These are phyloP conservation scores for Glycine latifolia DNA, from an alignment of 306 rosid species.

Conservation along the genomic window DNA sequence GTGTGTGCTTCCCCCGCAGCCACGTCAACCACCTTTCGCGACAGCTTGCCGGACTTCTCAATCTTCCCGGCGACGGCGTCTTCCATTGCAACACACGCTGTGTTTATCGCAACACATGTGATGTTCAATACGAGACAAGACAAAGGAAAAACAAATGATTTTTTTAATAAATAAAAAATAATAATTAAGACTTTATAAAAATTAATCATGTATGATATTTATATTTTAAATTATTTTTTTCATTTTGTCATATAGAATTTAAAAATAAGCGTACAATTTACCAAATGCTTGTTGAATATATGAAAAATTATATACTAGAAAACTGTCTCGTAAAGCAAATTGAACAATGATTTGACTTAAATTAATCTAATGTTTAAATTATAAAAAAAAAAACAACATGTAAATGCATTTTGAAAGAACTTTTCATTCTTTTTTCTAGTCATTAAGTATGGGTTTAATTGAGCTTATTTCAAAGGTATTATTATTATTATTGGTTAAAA, in stretches of 20 bases:
- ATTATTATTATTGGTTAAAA: no score
- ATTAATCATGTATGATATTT: neutral
- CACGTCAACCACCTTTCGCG: slow-evolving; percentile 41
- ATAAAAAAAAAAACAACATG: neutral
- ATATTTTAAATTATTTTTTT: neutral
- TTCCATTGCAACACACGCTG: slow-evolving; percentile 33
- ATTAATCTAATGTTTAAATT: neutral
- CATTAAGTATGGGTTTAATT: neutral
- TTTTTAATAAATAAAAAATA: neutral
- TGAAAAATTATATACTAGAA: neutral
- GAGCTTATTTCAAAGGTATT: no score
- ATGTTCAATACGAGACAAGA: neutral
- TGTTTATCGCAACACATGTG: neutral
- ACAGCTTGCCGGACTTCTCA: slow-evolving; percentile 9
- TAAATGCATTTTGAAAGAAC: neutral
- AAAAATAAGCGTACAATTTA: neutral
- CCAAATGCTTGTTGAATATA: neutral
- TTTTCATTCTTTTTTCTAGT: neutral
- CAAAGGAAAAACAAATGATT: neutral
- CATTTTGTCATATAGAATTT: neutral
- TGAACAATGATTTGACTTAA: neutral
- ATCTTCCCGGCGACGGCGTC: neutral
- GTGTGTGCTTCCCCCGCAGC: slow-evolving; percentile 52
- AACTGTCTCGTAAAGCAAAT: neutral
- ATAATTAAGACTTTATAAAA: no score